A percentile compares a stretch with the other conserved stretches of the same genome.
These are phyloP conservation scores for Tetraselmis striata DNA, from an alignment of 139 green algal species.

Conservation along the genomic window DNA sequence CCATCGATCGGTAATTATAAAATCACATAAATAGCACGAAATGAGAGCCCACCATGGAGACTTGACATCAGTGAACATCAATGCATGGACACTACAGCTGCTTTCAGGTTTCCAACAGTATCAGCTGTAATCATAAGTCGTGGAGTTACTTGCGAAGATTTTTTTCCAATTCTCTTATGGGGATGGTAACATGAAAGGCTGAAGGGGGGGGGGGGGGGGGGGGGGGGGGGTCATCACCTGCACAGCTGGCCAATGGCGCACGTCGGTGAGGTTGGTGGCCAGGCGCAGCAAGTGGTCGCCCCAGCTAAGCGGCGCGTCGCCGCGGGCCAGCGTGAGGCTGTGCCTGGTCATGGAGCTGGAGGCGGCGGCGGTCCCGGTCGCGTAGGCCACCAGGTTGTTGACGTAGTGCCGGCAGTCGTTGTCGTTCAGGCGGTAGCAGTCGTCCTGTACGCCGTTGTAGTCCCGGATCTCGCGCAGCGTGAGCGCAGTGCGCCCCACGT, in stretches of 20 bases:
- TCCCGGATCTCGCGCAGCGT: slow-evolving; percentile 1
- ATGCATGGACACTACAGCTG: no score
- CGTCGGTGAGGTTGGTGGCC: not conserved
- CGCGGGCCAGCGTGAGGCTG: not conserved
- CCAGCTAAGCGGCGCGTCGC: not conserved
- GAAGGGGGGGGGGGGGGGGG: no score
- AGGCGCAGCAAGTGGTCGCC: not conserved
- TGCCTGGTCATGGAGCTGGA: not conserved
- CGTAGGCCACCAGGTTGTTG: slow-evolving; percentile 2
- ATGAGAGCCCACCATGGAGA: no score
- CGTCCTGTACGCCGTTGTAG: not conserved
- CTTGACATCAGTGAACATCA: no score
- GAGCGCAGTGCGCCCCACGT: not conserved
- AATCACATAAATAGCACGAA: no score
- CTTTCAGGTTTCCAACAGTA: no score
- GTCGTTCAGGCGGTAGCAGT: not conserved
- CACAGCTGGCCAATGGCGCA: not conserved
- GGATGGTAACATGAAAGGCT: no score
- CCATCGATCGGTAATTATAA: no score
- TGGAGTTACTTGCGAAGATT: no score
- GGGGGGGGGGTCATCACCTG: no score
- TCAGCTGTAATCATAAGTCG: no score
- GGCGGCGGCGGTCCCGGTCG: not conserved
- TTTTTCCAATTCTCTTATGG: no score
- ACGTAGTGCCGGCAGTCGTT: slow-evolving; percentile 7